Evolutionary conservation across 225 moss, liverwort and hornwort species (phyloP), one percentile per base, ranked within the genome.

Genomic region (Thuidium tamariscinum): DNA sequence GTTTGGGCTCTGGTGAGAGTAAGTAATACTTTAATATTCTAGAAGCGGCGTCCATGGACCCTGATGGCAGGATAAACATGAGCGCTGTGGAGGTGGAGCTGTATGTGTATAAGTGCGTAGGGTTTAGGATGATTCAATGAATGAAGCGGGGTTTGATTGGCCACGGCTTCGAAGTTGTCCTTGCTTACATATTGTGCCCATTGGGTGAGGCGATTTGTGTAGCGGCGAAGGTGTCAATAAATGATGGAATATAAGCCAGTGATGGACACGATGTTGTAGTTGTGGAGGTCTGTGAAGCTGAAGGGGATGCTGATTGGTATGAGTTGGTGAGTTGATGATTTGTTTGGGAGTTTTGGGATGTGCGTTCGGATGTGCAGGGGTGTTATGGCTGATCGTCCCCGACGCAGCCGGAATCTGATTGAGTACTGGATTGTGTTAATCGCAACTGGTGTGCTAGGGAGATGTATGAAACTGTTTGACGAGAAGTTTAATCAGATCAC

Each of bases 191-290:
- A 77, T 81, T 85, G 74, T 66, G 70, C 73, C 77, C 73, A 81
- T 67, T 55, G 71, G 86, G 86, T 89, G 72, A 91, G 87, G 86
- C 51, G 83, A 89, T 85, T 87, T 80, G 49, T 85, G 77, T 84
- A 61, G 83, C 54, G 41, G 81, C 78, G 56, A 87, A 83, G 86
- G 79, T 86, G 88, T 82, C 78, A 92, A 92, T 89, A 91, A 92
- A 89, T 36, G 70, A 84, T 90, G 52, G 42, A 83, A 64, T 89
- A 56, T 36, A 30, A 75, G 88, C 63, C 84, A 57, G n/a, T 86
- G 15, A 2, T 48, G 73, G 52, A 39, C 30, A 52, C 30, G 67
- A 51, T 73, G 19, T 56, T 17, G 21, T n/a, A 55, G 65, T 41
- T 56, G 27, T n/a, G 66, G 34, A 39, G 64, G n/a, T n/a, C 15